These are phyloP conservation scores for Teratosphaeria gauchensis DNA, from an alignment of 2,329 filamentous ascomycete genomes.

Conservation along the genomic window DNA sequence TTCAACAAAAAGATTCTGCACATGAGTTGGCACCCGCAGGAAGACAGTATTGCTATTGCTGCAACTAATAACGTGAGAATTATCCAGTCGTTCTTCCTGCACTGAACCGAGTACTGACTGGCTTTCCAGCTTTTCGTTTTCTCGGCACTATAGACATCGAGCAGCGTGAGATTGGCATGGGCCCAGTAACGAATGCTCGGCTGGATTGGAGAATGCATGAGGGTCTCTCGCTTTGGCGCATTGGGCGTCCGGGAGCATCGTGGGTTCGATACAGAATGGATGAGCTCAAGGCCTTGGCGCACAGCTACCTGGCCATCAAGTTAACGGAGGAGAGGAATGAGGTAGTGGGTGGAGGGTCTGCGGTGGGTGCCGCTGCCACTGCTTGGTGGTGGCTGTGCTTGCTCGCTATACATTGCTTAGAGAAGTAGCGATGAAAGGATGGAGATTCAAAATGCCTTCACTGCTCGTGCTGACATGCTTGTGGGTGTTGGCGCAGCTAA, in stretches of 20 bases:
- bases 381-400: background rate
- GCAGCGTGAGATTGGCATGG: background rate
- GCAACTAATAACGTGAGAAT: conserved; percentile 93
- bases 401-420: background rate
- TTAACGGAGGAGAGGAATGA: background rate
- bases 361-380: background rate
- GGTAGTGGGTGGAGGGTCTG: background rate
- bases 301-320: background rate
- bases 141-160: conserved; percentile 37
- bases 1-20: conserved; percentile 99
- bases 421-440: background rate
- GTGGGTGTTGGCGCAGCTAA: background rate
- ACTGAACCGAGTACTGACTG: conserved; percentile 9
- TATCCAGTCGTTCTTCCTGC: background rate
- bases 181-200: background rate
- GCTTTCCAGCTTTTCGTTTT: conserved; percentile 44
- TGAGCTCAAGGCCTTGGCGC: background rate
- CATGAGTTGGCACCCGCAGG: conserved; percentile 99
- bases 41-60: conserved; percentile 98
- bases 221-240: background rate
- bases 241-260: background rate
- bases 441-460: background rate
- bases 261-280: background rate
- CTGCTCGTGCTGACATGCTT: background rate
- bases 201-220: background rate